A percentile compares a stretch with the other conserved stretches of the same genome.
Conservation (phyloP, 2,329 filamentous ascomycete species). For the Colletotrichum sp. region DNA sequence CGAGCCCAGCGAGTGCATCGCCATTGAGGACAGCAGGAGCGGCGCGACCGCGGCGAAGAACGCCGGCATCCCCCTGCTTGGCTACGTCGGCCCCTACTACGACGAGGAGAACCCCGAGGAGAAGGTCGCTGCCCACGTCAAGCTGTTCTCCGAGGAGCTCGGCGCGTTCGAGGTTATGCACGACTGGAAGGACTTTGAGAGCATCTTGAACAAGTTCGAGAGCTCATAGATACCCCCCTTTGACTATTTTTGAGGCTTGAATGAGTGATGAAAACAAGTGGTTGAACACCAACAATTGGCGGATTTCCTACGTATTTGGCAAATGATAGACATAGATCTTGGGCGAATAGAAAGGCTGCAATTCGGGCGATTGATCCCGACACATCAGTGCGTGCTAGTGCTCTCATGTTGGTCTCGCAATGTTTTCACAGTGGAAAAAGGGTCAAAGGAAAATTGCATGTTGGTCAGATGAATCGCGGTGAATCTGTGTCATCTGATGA, state of each 20-base stretch:
- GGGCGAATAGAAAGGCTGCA: background rate
- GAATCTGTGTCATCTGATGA: background rate
- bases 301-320: background rate
- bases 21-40: slow-evolving; percentile 88
- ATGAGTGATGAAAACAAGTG: background rate
- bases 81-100: slow-evolving; percentile 82
- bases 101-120: slow-evolving; percentile 68
- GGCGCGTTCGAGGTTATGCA: slow-evolving; percentile 20
- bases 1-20: slow-evolving; percentile 73
- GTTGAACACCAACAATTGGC: background rate
- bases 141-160: slow-evolving; percentile 19
- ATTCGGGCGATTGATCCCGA: background rate
- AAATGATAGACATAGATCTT: background rate
- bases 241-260: background rate
- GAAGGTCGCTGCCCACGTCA: slow-evolving; percentile 45
- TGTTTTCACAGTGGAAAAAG: accelerated
- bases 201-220: slow-evolving; percentile 21
- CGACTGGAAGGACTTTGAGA: slow-evolving; percentile 22
- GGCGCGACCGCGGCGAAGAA: slow-evolving; percentile 76
- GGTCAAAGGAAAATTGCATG: background rate
- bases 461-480: background rate
- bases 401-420: background rate
- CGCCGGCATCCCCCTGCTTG: slow-evolving; percentile 82
- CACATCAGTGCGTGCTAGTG: background rate
- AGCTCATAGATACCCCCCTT: slow-evolving; percentile 18